A percentile compares a stretch with the other conserved stretches of the same genome.
Evolutionary conservation across 768 basidiomycete species (phyloP).

Genomic region (Boletus patriciae): DNA sequence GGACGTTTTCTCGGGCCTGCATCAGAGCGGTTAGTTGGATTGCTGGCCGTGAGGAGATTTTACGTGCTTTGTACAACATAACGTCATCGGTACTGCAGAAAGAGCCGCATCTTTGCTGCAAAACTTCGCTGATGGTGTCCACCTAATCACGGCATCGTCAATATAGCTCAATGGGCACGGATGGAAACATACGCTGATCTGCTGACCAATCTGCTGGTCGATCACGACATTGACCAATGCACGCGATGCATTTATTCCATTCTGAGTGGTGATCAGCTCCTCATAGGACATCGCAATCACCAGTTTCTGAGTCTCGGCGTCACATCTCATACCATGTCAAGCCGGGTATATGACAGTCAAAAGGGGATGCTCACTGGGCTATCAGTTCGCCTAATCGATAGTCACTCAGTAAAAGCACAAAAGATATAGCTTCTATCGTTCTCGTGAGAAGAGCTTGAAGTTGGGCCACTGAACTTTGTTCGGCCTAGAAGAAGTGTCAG

Average conservation of each 20-base stretch:
- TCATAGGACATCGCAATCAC: constrained; percentile 77
- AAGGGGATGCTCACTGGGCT: constrained; percentile 55
- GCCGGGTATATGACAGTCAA: neutral
- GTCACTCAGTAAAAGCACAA: constrained; percentile 88
- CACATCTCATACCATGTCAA: constrained; percentile 53
- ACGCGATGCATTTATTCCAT: constrained; percentile 85
- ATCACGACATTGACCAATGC: constrained; percentile 94
- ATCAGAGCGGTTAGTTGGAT: constrained; percentile 3
- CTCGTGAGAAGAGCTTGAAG: constrained; percentile 72
- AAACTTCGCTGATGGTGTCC: constrained; percentile 92
- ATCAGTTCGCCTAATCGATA: constrained; percentile 87
- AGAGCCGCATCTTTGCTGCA: constrained; percentile 93
- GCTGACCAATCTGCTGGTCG: constrained; percentile 96
- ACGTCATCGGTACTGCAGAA: constrained; percentile 99
- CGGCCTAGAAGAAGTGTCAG: constrained; percentile 51
- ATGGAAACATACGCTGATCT: constrained; percentile 72
- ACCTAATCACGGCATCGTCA: constrained; percentile 52
- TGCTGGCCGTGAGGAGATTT: constrained; percentile 1
- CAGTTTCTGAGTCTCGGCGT: constrained; percentile 65
- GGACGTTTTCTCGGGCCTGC: constrained; percentile 90
- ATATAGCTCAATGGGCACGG: neutral
- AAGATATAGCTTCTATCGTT: constrained; percentile 92
- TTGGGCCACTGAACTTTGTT: constrained; percentile 80
- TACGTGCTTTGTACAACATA: constrained; percentile 86
- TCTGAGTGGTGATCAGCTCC: constrained; percentile 79